Evolutionary conservation across 176 grass and related monocot genomes (phyloP).

Genomic region (Musa itinerans): DNA sequence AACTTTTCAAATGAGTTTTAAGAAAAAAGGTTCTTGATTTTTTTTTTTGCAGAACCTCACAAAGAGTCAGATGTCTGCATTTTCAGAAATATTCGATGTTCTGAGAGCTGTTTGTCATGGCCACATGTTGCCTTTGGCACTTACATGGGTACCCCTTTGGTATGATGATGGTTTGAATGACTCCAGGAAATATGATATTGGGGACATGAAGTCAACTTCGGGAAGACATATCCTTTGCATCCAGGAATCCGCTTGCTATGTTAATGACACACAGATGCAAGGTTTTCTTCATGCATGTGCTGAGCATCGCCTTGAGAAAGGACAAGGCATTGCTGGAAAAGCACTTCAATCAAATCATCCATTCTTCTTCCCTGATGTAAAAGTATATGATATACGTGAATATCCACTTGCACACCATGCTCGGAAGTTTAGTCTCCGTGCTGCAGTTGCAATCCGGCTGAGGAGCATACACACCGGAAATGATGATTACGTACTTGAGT

Average conservation of each 20-base stretch:
- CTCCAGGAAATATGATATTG: not conserved
- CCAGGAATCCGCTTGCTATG: constrained; percentile 31
- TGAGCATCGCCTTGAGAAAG: constrained; percentile 26
- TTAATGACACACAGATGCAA: constrained; percentile 37
- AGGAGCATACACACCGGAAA: constrained; percentile 36
- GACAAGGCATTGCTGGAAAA: constrained; percentile 54
- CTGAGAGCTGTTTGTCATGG: constrained; percentile 22
- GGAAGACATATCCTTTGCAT: not conserved
- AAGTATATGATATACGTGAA: constrained; percentile 25
- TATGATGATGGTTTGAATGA: not conserved
- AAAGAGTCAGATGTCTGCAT: constrained; percentile 20
- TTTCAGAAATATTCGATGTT: constrained; percentile 20
- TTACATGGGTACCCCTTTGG: constrained; percentile 20
- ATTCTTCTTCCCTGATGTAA: constrained; percentile 46
- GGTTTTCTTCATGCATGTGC: constrained; percentile 45
- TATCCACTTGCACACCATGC: constrained; percentile 58
- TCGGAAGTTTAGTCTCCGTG: constrained; percentile 40
- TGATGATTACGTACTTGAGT: constrained; percentile 62
- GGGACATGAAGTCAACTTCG: not conserved
- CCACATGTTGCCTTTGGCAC: constrained; percentile 26
- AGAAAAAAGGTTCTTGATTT: constrained; percentile 6
- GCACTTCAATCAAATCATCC: constrained; percentile 46
- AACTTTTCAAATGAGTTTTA: not conserved
- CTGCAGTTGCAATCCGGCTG: constrained; percentile 50
- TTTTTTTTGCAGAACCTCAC: constrained; percentile 17